These are phyloP conservation scores for Zostera marina DNA, from an alignment of 116 monocot genomes.

Conservation along the genomic window DNA sequence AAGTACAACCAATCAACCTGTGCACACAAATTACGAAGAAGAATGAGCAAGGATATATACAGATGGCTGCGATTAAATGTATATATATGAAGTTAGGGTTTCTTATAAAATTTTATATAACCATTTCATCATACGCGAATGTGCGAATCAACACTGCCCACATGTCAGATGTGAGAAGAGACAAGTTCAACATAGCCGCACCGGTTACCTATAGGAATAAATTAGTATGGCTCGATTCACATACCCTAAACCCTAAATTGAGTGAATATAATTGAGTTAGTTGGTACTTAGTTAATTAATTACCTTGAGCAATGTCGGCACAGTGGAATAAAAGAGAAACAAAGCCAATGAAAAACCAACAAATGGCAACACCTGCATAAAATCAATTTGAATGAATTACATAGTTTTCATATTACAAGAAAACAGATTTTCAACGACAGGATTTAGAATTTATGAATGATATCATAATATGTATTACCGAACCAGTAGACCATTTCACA, in stretches of 20 bases:
- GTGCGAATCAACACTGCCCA: constrained; percentile 91
- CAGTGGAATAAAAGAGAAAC: constrained; percentile 86
- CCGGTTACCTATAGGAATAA: constrained; percentile 64
- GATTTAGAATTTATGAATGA: neutral
- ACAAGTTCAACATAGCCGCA: constrained; percentile 80
- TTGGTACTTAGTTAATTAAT: no score
- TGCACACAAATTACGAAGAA: neutral
- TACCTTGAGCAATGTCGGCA: constrained; percentile 84
- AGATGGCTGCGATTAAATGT: neutral
- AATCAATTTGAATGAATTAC: neutral
- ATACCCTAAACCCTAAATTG: no score
- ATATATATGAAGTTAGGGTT: neutral
- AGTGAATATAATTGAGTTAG: no score
- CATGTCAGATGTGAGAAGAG: constrained; percentile 92
- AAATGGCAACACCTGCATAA: constrained; percentile 58
- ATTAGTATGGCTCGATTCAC: no score
- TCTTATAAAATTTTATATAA: no score
- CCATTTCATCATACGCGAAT: constrained; percentile 89
- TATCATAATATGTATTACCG: constrained; percentile 29
- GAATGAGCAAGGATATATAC: neutral
- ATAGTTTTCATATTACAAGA: no score
- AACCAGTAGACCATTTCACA: constrained; percentile 57
- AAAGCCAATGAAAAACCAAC: constrained; percentile 64
- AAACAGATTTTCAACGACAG: no score
- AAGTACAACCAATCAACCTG: constrained; percentile 97